These are phyloP conservation scores for Centaurea solstitialis DNA, from an alignment of 129 eudicot species.

Conservation along the genomic window DNA sequence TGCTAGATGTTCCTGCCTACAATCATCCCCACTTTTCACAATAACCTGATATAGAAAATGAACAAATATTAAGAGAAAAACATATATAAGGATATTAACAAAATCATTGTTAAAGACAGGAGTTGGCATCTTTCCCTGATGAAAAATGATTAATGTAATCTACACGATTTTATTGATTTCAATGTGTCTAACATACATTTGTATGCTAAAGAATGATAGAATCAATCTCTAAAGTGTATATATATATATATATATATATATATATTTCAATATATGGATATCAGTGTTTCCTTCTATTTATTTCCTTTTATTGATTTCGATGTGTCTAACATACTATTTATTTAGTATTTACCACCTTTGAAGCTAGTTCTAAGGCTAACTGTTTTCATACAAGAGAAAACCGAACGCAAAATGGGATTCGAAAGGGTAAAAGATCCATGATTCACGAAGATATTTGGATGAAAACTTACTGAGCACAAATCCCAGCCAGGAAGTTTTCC, in stretches of 20 bases:
- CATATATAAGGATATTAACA: not conserved
- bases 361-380: too few relatives aligned
- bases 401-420: not conserved
- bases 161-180: too few relatives aligned
- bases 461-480: conserved; percentile 81
- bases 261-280: too few relatives aligned
- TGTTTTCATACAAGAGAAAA: not conserved
- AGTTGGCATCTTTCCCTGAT: not conserved
- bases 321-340: too few relatives aligned
- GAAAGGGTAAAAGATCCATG: not conserved
- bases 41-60: conserved; percentile 41
- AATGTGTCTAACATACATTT: not conserved
- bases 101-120: not conserved
- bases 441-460: conserved; percentile 4
- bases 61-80: not conserved
- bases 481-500: conserved; percentile 99
- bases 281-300: too few relatives aligned
- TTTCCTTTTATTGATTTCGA: too few relatives aligned
- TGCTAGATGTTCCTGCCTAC: conserved; percentile 84
- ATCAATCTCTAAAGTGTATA: too few relatives aligned
- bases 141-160: not conserved
- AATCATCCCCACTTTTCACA: conserved; percentile 89
- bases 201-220: not conserved
- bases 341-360: too few relatives aligned
- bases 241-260: too few relatives aligned